phyloP scores from a whole-genome alignment of 208 protist genomes.

The Leishmania tropica region DNA sequence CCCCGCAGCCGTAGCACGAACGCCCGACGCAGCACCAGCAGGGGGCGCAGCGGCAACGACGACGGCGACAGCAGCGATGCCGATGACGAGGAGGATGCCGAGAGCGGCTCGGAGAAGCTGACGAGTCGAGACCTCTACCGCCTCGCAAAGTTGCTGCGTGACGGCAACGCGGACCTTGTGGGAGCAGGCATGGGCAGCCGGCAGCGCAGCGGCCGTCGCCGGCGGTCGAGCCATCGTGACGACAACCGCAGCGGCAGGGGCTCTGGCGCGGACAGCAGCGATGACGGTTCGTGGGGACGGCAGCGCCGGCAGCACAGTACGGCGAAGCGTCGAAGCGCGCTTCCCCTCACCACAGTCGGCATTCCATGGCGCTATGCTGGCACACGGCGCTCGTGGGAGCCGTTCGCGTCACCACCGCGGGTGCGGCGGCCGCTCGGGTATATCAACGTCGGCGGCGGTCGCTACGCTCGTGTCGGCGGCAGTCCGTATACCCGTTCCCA shows the following conservation, averaged over 20 bases:
- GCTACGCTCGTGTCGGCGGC: slow-evolving; percentile 37
- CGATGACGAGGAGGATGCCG: neutral
- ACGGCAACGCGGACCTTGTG: neutral
- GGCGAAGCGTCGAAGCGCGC: slow-evolving; percentile 6
- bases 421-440: slow-evolving; percentile 65
- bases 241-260: neutral
- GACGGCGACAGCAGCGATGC: neutral
- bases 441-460: slow-evolving; percentile 60
- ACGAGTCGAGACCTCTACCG: slow-evolving; percentile 29
- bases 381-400: slow-evolving; percentile 10
- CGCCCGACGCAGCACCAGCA: neutral
- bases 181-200: neutral
- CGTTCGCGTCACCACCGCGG: slow-evolving; percentile 36
- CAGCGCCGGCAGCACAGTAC: neutral
- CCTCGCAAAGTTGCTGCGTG: slow-evolving; percentile 21
- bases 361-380: slow-evolving; percentile 64
- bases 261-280: slow-evolving; percentile 3
- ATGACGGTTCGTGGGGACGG: neutral
- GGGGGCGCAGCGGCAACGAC: neutral
- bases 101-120: slow-evolving; percentile 8
- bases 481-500: slow-evolving; percentile 33
- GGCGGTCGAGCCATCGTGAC: neutral
- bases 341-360: slow-evolving; percentile 29
- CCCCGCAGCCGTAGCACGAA: neutral
- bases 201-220: neutral